These are phyloP conservation scores for Mucor sp. DNA, from an alignment of 371 early-diverging fungal species.

Conservation along the genomic window DNA sequence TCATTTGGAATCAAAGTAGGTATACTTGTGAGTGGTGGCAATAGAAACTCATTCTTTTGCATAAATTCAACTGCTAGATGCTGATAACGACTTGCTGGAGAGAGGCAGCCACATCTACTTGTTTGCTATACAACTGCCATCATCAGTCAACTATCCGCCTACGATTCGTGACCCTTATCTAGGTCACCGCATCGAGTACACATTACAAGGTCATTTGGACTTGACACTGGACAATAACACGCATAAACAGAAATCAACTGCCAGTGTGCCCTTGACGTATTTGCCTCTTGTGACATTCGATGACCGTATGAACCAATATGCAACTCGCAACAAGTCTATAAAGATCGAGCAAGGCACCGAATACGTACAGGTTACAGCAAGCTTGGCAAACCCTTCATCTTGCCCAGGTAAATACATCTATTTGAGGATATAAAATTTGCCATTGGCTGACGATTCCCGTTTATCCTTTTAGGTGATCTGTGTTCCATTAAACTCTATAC, in stretches of 20 bases:
- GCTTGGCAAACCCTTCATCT: constrained; percentile 37
- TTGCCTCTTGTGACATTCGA: constrained; percentile 36
- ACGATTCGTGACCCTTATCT: constrained; percentile 36
- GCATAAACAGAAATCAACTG: constrained; percentile 19
- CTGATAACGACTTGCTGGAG: constrained; percentile 9
- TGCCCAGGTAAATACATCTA: constrained; percentile 41
- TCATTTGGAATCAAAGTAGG: constrained; percentile 24
- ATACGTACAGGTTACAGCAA: constrained; percentile 29
- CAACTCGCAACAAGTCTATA: constrained; percentile 4
- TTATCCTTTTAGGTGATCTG: constrained; percentile 36
- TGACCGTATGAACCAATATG: neutral
- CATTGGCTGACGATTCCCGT: constrained; percentile 5
- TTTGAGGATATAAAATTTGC: neutral
- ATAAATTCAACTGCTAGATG: neutral
- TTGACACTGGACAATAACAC: constrained; percentile 5
- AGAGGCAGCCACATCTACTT: constrained; percentile 42
- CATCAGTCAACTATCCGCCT: constrained; percentile 43
- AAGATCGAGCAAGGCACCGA: constrained; percentile 20
- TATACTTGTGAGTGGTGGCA: neutral
- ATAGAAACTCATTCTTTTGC: neutral
- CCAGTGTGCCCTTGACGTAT: constrained; percentile 27
- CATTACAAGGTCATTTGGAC: constrained; percentile 34
- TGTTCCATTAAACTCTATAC: constrained; percentile 39
- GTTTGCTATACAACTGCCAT: constrained; percentile 48
- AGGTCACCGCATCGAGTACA: constrained; percentile 41